phyloP scores from a whole-genome alignment of 2,329 filamentous ascomycete species.

The Pseudogymnoascus sp. region DNA sequence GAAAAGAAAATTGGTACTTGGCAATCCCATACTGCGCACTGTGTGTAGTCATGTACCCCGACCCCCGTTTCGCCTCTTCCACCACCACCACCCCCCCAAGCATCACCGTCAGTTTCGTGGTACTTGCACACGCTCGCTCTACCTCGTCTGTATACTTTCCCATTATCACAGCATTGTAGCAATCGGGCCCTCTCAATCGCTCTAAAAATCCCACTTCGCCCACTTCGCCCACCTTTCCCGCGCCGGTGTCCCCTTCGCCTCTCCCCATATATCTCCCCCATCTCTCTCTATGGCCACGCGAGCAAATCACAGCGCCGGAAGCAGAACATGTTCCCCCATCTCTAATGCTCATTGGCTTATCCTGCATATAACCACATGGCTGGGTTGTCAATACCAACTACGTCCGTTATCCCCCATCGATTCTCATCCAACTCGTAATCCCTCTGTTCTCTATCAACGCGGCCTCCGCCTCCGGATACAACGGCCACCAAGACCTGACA shows the following conservation, averaged over 20 bases:
- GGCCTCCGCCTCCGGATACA: not conserved
- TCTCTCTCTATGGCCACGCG: not conserved
- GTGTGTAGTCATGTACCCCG: not conserved
- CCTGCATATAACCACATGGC: not conserved
- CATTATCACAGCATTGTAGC: not conserved
- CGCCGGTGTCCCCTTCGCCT: not conserved
- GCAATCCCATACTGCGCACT: not conserved
- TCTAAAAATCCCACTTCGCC: not conserved
- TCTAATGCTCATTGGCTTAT: not conserved
- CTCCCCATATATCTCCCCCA: not conserved
- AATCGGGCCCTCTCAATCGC: not conserved
- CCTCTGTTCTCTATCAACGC: not conserved
- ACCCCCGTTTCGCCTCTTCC: not conserved
- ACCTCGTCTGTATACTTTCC: not conserved
- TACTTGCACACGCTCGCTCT: not conserved
- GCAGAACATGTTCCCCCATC: not conserved
- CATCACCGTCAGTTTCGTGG: not conserved
- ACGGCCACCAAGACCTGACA: not conserved
- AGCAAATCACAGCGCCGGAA: not conserved
- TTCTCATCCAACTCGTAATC: not conserved
- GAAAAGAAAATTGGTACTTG: not conserved
- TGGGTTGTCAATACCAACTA: not conserved
- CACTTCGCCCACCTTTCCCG: not conserved
- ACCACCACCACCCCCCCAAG: not conserved
- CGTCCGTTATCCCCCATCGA: not conserved